Base-by-base conservation (phyloP, 2,329 filamentous ascomycete species). In the Ciborinia camelliae region DNA sequence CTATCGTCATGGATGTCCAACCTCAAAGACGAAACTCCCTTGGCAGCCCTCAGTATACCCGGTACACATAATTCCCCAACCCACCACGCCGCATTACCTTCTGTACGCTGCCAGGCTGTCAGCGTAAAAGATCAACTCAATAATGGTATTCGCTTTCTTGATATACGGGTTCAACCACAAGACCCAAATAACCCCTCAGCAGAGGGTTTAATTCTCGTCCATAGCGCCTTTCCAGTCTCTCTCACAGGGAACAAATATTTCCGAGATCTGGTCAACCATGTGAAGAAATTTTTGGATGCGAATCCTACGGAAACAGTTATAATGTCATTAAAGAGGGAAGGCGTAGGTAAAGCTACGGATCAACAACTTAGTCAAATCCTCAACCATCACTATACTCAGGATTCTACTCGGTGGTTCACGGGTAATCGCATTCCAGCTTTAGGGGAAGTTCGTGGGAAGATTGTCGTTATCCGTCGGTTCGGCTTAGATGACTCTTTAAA, bases 11-110 rank as follows among this genome's bases (percentile, higher is more conserved):
- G 95, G 95, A 98, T 98, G 93, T 78, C 81, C 64, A 82, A 87
- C 67, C 82, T 98, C 50, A 81, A 83, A 66, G 85, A 93, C 72
- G 82, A 86, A 26, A 89, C 86, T 60, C 87, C 91, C 1, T 81
- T 98, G 5, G 90, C 91, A 1, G 84, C 89, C 3, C 85, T 99
- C 58, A 95, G 90, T 58, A 95, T 98, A 68, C 95, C 95, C 0
- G 95, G 95, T 68, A 97, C 95, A 0, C 95, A 99, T 81, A 98
- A 99, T 79, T 91, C 90, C 23, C 91, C 95, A 8, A 96, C 93
- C 12, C 89, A 86, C 78, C 84, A 96, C 80, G 84, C 86, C 57
- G 93, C 95, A 15, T 84, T 97, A 6, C 95, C 95, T 1, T 96
- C 92, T 1, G 95, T 98, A 45, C 90, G 95, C 47, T 98, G 95